Evolutionary conservation across 768 basidiomycete species (phyloP), one percentile per base, ranked within the genome.

Genomic region (Russula compacta): DNA sequence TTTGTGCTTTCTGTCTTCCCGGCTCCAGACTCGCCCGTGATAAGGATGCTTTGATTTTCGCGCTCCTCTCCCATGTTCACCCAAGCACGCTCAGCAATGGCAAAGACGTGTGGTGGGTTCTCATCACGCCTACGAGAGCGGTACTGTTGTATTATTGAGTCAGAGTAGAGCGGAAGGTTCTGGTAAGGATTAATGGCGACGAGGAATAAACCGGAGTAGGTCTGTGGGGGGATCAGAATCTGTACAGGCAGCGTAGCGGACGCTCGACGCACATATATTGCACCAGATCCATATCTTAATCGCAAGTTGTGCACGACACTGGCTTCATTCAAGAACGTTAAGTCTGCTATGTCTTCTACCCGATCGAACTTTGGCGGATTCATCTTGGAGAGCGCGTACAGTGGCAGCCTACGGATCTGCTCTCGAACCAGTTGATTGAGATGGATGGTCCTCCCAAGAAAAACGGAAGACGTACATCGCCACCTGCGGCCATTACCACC

Each of bases 1-100:
- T 99, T 98, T 14, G 89, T 91, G 75, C 95, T 98, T 71, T 98
- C 97, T 2, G 97, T 99, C 79, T 98, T 99, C 47, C 97, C 97
- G 4, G 97, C 97, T 39, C 97, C 97, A 8, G 97, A 98, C 78
- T 99, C 97, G 46, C 97, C 97, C 91, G 97, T 99, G 74, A 99
- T 98, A 35, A 99, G 81, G 59, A 99, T 95, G 70, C 93, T 95
- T 74, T 99, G 97, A 66, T 93, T 93, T 74, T 98, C 95, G 54
- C 92, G 81, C 73, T 98, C 93, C 61, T 95, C 93, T 12, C 94
- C 89, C 91, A 99, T 98, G 72, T 92, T 95, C 58, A 95, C 83
- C 97, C 97, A 98, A 36, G 97, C 97, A 39, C 92, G 81, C 72
- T 99, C 97, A 0, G 97, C 94, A 43, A 98, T 92, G 8, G 97